Evolutionary conservation across 208 protist genomes (phyloP).

Genomic region (Wallacemonas collosoma): DNA sequence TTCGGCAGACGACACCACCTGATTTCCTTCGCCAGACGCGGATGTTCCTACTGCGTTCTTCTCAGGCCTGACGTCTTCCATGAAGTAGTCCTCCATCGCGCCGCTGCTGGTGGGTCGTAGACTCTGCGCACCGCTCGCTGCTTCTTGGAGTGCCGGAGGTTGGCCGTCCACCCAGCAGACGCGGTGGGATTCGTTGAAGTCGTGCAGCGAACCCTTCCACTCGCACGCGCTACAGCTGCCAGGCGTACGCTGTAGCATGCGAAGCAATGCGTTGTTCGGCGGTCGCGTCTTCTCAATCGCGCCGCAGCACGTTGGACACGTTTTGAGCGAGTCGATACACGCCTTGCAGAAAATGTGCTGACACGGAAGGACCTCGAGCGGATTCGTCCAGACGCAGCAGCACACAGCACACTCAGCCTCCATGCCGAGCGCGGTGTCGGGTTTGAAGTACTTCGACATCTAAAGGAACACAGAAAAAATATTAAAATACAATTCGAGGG

Average conservation of each 20-base stretch:
- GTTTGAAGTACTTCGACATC: constrained; percentile 56
- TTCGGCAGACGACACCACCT: background rate
- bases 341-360: constrained; percentile 63
- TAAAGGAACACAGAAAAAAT: too few species aligned
- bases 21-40: background rate
- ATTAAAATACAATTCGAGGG: constrained; percentile 1
- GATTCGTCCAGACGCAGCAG: constrained; percentile 43
- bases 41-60: background rate
- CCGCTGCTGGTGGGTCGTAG: background rate
- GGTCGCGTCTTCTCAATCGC: constrained; percentile 23
- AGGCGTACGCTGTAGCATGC: constrained; percentile 39
- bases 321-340: constrained; percentile 36
- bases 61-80: constrained; percentile 24
- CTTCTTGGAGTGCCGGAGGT: background rate
- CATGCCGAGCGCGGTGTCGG: constrained; percentile 37
- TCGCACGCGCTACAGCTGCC: constrained; percentile 54
- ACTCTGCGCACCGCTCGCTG: background rate
- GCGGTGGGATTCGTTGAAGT: constrained; percentile 48
- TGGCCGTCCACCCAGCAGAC: constrained; percentile 32
- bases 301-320: constrained; percentile 54
- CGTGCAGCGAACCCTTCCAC: constrained; percentile 59
- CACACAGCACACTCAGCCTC: constrained; percentile 56
- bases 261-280: constrained; percentile 46
- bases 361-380: constrained; percentile 46
- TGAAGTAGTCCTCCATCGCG: constrained; percentile 49